These are phyloP conservation scores for Cercospora citrullina DNA, from an alignment of 2,329 filamentous ascomycete genomes.

Conservation along the genomic window DNA sequence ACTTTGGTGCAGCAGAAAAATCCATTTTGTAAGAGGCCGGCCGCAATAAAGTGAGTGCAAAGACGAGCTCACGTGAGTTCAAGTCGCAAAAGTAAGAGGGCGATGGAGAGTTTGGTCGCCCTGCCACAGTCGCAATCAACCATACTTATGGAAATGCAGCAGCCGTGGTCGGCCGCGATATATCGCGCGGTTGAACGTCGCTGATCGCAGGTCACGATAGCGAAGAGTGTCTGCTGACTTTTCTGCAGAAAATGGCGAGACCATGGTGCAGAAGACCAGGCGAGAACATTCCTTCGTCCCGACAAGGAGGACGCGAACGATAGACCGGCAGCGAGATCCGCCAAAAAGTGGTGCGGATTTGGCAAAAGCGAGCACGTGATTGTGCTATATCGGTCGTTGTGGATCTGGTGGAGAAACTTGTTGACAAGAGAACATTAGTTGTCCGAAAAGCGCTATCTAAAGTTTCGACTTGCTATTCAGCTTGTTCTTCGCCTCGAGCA, in stretches of 20 bases:
- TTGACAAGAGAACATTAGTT: constrained; percentile 16
- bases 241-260: constrained; percentile 17
- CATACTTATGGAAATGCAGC: not conserved
- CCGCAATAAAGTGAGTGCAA: not conserved
- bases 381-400: constrained; percentile 12
- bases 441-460: constrained; percentile 18
- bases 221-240: constrained; percentile 4
- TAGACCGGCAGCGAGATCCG: not conserved
- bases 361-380: constrained; percentile 7
- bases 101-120: not conserved
- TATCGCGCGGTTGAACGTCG: constrained; percentile 13
- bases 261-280: constrained; percentile 5
- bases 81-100: not conserved
- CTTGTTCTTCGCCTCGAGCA: constrained; percentile 49
- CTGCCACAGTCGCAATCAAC: not conserved
- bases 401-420: not conserved
- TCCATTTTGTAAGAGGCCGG: constrained; percentile 7
- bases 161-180: constrained; percentile 6
- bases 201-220: not conserved
- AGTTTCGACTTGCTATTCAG: constrained; percentile 34
- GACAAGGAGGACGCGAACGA: constrained; percentile 6
- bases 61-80: not conserved
- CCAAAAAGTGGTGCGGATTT: not conserved
- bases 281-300: constrained; percentile 12
- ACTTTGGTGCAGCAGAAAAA: constrained; percentile 4